Evolutionary conservation across 2,329 filamentous ascomycete genomes (phyloP).

Genomic region (Aspergillus luchuensis): DNA sequence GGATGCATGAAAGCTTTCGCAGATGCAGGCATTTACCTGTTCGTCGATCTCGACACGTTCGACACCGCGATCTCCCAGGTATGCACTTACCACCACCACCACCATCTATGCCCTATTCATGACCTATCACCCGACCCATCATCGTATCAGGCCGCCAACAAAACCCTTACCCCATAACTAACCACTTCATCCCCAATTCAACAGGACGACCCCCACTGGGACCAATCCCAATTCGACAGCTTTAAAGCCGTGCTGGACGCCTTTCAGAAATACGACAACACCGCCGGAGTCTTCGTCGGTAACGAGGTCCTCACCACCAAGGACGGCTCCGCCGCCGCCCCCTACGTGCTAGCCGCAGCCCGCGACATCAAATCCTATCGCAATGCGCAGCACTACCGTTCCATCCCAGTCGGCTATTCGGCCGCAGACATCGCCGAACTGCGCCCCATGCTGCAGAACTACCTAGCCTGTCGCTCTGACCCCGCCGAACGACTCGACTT

Average conservation of each 20-base stretch:
- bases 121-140: not conserved
- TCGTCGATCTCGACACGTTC: conserved; percentile 72
- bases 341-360: conserved; percentile 79
- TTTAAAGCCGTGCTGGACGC: conserved; percentile 75
- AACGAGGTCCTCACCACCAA: conserved; percentile 71
- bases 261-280: conserved; percentile 76
- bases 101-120: conserved; percentile 18
- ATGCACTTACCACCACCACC: too few species aligned
- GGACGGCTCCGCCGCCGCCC: conserved; percentile 65
- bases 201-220: conserved; percentile 68
- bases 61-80: conserved; percentile 48
- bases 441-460: conserved; percentile 68
- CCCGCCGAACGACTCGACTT: conserved; percentile 72
- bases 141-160: not conserved
- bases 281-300: conserved; percentile 81
- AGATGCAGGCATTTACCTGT: conserved; percentile 78
- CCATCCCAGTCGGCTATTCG: conserved; percentile 83
- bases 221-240: conserved; percentile 66
- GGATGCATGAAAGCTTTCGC: conserved; percentile 80
- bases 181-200: not conserved
- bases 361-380: conserved; percentile 83
- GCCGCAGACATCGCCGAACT: conserved; percentile 78
- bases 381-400: conserved; percentile 71
- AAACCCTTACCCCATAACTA: not conserved
- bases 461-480: conserved; percentile 76